Evolutionary conservation across 495 filamentous ascomycete genomes (phyloP), one percentile per base, ranked within the genome.

Genomic region (Staphylotrichum tortipilum): DNA sequence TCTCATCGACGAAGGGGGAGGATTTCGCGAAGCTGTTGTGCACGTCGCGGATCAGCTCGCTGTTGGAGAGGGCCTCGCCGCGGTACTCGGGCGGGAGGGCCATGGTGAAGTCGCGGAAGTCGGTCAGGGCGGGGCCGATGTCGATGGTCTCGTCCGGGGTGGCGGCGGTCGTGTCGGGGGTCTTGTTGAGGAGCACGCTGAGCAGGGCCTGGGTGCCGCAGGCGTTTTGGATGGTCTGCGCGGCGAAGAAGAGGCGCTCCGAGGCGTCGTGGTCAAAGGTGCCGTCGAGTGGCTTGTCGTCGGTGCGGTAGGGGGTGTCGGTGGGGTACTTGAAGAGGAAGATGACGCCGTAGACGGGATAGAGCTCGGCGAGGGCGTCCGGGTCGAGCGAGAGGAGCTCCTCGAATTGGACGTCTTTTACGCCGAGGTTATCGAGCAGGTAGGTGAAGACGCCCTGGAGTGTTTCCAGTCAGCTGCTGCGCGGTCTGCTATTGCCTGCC

Each of bases 261-360:
- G 83, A 69, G 1, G 89, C 86, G 10, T 72, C 75, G 50, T 73
- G 70, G 70, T 95, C 91, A 69, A 86, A 94, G 37, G 67, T 74
- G 42, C 92, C 90, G 64, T 95, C 86, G 34, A 86, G 84, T 18
- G 78, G 76, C 42, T 74, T 73, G 48, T 82, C 77, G 49, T 72
- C 67, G 34, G 70, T 62, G 37, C 75, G 74, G 57, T 78, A 78
- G 45, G 78, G 79, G 49, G 81, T 73, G 65, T 86, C 85, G 36
- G 84, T 86, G 19, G 84, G 88, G 72, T 86, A 99, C 74, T 95
- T 97, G 82, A 99, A 99, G 65, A 99, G 88, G 72, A 99, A 97
- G 65, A 99, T 96, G 55, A 97, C 89, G 65, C 92, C 92, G 72
- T 97, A 95, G 54, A 95, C 79, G 35, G 88, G 85, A 54, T 85